Evolutionary conservation across 768 basidiomycete genomes (phyloP).

Genomic region (Leccinum ochraceum): DNA sequence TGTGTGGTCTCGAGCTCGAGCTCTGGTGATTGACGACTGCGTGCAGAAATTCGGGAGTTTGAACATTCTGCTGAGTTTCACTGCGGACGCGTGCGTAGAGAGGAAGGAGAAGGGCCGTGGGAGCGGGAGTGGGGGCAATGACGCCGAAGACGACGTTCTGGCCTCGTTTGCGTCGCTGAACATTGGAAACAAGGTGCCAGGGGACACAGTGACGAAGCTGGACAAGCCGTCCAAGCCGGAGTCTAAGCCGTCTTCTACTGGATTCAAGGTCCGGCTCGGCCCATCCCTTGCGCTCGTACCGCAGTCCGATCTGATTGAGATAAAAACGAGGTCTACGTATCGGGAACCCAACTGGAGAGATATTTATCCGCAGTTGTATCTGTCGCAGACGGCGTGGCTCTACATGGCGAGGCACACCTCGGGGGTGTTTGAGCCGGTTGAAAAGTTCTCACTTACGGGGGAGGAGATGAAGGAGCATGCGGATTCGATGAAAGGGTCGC

Average conservation of each 20-base stretch:
- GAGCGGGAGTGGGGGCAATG: not conserved
- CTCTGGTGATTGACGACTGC: not conserved
- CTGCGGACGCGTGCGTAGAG: conserved; percentile 46
- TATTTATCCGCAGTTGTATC: conserved; percentile 62
- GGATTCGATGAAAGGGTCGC: conserved; percentile 18
- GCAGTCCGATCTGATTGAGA: conserved; percentile 38
- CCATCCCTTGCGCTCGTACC: conserved; percentile 33
- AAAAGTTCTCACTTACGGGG: conserved; percentile 45
- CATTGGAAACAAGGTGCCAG: conserved; percentile 10
- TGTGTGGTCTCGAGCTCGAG: not conserved
- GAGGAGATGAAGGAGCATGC: conserved; percentile 26
- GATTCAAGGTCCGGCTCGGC: conserved; percentile 24
- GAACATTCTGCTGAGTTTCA: conserved; percentile 58
- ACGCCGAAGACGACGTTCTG: conserved; percentile 30
- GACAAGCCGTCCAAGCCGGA: not conserved
- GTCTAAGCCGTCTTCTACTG: not conserved
- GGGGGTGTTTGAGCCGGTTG: conserved; percentile 52
- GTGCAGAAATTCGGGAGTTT: conserved; percentile 57
- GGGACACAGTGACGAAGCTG: not conserved
- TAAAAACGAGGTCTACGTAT: conserved; percentile 33
- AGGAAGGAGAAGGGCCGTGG: not conserved
- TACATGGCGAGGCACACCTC: conserved; percentile 58
- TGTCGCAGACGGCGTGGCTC: conserved; percentile 66
- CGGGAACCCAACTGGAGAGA: conserved; percentile 56
- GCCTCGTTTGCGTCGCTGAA: conserved; percentile 27